phyloP scores from a whole-genome alignment of 2,329 filamentous ascomycete species.

The Paecilomyces fulvus region DNA sequence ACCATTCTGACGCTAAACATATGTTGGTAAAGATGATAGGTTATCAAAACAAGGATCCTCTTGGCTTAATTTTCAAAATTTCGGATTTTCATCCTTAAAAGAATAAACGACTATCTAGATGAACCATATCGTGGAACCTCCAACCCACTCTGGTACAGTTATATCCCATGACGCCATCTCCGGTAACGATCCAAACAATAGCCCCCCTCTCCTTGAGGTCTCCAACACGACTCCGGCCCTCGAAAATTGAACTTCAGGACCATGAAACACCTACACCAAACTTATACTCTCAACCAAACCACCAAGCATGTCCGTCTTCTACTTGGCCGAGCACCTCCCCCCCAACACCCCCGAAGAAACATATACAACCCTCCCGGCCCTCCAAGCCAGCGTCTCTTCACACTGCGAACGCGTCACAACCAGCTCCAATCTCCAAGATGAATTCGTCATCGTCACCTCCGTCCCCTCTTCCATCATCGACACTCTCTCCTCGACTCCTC shows the following conservation, averaged over 20 bases:
- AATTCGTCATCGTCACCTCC: background rate
- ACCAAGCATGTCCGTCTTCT: background rate
- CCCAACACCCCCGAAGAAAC: conserved; percentile 1
- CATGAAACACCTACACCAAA: no score
- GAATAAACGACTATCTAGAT: background rate
- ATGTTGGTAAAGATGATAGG: no score
- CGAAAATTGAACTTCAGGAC: no score
- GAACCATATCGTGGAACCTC: background rate
- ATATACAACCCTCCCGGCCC: conserved; percentile 1
- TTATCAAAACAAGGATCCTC: no score
- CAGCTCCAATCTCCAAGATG: background rate
- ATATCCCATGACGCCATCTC: background rate
- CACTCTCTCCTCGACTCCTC: background rate
- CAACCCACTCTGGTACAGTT: background rate
- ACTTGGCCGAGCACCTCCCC: background rate
- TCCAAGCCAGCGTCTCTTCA: background rate
- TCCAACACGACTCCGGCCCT: no score
- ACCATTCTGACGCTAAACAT: no score
- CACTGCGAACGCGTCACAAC: background rate
- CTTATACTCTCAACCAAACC: background rate
- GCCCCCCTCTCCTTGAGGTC: background rate
- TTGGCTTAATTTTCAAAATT: background rate
- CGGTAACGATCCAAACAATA: background rate
- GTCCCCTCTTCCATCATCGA: background rate
- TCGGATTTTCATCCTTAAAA: background rate